Evolutionary conservation across 257 asterid species (phyloP).

Genomic region (Salvia miltiorrhiza): DNA sequence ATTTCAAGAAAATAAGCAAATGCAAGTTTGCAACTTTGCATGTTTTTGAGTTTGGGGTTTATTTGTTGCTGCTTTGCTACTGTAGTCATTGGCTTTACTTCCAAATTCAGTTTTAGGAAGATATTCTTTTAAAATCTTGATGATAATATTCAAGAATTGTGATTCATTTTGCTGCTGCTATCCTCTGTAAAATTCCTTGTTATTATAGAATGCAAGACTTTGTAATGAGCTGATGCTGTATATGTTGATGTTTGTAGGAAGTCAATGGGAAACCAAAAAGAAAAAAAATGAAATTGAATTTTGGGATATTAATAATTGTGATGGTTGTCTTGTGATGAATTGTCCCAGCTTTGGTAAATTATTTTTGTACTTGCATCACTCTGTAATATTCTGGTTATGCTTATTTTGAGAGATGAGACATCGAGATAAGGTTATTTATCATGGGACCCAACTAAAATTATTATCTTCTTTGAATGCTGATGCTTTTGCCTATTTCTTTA

Average conservation of each 20-base stretch:
- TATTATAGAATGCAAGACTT: conserved; percentile 19
- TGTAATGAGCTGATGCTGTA: conserved; percentile 5
- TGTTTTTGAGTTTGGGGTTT: conserved; percentile 5
- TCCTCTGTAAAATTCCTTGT: conserved; percentile 14
- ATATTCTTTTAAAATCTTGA: conserved; percentile 26
- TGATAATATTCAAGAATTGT: conserved; percentile 5
- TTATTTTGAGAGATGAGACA: conserved; percentile 14
- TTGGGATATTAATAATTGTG: not conserved
- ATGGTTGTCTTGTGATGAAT: conserved; percentile 8
- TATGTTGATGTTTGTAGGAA: conserved; percentile 1
- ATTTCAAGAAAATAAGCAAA: conserved; percentile 41
- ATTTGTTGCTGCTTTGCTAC: not conserved
- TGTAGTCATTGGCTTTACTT: not conserved
- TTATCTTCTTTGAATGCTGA: conserved; percentile 10
- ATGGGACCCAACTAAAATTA: conserved; percentile 21
- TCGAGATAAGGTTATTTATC: conserved; percentile 21
- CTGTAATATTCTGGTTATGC: conserved; percentile 10
- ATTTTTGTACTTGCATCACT: conserved; percentile 9
- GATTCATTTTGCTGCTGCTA: conserved; percentile 3
- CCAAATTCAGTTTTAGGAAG: conserved; percentile 28
- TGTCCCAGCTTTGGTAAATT: conserved; percentile 24
- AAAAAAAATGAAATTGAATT: not conserved
- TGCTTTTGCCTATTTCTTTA: not conserved
- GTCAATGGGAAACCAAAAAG: not conserved
- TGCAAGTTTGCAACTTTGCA: conserved; percentile 28